Evolutionary conservation across 768 basidiomycete genomes (phyloP).

Genomic region (Trametes sanguinea): DNA sequence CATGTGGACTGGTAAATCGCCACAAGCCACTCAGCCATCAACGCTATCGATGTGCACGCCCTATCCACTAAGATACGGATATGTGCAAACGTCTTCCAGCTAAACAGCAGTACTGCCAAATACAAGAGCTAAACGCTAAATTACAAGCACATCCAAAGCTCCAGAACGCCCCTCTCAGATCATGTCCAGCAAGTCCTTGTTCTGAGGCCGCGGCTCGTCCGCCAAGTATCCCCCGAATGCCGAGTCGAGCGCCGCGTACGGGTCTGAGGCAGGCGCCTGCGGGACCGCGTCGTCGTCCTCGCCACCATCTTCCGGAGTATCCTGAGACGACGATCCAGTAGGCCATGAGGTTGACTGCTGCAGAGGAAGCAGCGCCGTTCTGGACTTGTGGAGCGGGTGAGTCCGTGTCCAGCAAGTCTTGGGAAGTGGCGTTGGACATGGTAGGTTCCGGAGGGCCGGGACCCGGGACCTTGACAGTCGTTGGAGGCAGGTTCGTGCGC

Average conservation of each 20-base stretch:
- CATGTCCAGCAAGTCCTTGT: conserved; percentile 59
- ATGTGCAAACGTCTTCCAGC: too few species aligned
- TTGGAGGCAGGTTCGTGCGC: conserved; percentile 46
- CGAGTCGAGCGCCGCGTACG: conserved; percentile 80
- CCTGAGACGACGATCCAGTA: conserved; percentile 21
- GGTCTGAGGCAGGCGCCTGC: conserved; percentile 48
- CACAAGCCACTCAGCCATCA: too few species aligned
- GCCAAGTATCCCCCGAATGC: conserved; percentile 75
- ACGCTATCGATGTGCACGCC: too few species aligned
- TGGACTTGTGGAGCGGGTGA: neutral
- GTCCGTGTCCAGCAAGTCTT: conserved; percentile 27
- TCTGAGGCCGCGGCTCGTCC: conserved; percentile 71
- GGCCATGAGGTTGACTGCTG: conserved; percentile 15
- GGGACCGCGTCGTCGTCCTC: conserved; percentile 43
- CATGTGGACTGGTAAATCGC: too few species aligned
- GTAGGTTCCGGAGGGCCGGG: conserved; percentile 62
- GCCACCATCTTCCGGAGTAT: conserved; percentile 31
- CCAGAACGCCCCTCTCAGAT: conserved; percentile 10
- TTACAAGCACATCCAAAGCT: conserved; percentile 14
- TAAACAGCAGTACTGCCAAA: neutral
- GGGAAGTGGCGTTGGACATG: conserved; percentile 30
- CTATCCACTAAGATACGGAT: too few species aligned
- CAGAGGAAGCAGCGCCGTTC: conserved; percentile 8
- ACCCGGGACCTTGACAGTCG: conserved; percentile 54
- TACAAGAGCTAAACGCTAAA: conserved; percentile 10